Evolutionary conservation across 2,329 filamentous ascomycete genomes (phyloP).

Genomic region (Penicillium janthinellum): DNA sequence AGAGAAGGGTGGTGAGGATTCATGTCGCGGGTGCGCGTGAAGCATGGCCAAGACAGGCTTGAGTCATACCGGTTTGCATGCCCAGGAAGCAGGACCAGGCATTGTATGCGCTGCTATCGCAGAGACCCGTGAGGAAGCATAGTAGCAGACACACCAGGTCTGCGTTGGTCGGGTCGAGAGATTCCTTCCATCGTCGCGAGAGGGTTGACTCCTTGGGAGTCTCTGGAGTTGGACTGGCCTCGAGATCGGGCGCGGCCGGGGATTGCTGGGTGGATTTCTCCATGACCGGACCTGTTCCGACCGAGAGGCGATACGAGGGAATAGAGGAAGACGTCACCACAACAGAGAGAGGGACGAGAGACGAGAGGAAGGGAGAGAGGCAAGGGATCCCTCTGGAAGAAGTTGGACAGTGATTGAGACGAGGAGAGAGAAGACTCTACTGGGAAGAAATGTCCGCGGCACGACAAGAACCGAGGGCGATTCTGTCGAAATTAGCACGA

Average conservation of each 20-base stretch:
- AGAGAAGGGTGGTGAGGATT: background rate
- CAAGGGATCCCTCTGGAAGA: background rate
- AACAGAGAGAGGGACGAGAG: background rate
- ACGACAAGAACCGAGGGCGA: background rate
- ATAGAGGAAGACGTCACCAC: background rate
- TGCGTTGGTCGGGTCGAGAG: slow-evolving; percentile 35
- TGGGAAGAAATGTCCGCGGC: background rate
- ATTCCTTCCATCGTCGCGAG: slow-evolving; percentile 33
- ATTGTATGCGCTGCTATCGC: slow-evolving; percentile 50
- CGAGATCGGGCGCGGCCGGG: slow-evolving; percentile 22
- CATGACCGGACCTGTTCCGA: slow-evolving; percentile 14
- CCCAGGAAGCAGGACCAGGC: slow-evolving; percentile 52
- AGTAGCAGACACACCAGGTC: slow-evolving; percentile 44
- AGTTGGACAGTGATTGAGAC: background rate
- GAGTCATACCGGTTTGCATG: slow-evolving; percentile 50
- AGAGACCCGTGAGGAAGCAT: slow-evolving; percentile 46
- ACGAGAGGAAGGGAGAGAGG: too few relatives aligned
- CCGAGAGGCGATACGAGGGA: background rate
- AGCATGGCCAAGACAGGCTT: background rate
- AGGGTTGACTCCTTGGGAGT: slow-evolving; percentile 15
- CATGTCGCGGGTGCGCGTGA: background rate
- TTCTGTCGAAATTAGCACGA: background rate
- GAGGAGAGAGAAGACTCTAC: background rate
- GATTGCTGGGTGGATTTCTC: slow-evolving; percentile 18
- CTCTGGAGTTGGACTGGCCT: slow-evolving; percentile 19